phyloP scores from a whole-genome alignment of 306 rosid species.

The barrel medic (Medicago truncatula) region DNA sequence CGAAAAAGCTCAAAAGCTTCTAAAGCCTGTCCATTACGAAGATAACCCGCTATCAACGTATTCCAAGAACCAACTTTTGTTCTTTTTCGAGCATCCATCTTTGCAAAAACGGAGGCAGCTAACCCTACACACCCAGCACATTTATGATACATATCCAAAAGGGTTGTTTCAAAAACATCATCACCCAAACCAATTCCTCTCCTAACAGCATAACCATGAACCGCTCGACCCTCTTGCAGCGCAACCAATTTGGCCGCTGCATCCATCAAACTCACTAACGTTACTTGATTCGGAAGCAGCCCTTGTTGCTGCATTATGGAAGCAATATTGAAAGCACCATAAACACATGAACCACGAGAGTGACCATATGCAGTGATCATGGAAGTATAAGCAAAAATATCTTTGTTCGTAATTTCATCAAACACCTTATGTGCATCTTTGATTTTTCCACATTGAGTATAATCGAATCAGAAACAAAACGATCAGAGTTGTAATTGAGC shows the following conservation, averaged over 20 bases:
- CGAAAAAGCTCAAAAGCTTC: slow-evolving; percentile 48
- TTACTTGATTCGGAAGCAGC: slow-evolving; percentile 51
- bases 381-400: slow-evolving; percentile 55
- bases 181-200: slow-evolving; percentile 52
- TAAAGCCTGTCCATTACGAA: slow-evolving; percentile 44
- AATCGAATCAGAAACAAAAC: slow-evolving; percentile 53
- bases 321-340: slow-evolving; percentile 47
- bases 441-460: slow-evolving; percentile 39
- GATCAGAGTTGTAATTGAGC: slow-evolving; percentile 43
- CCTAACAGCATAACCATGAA: slow-evolving; percentile 61
- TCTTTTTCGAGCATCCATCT: slow-evolving; percentile 39
- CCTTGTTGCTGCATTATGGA: slow-evolving; percentile 47
- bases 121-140: slow-evolving; percentile 46
- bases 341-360: slow-evolving; percentile 21
- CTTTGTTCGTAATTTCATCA: slow-evolving; percentile 57
- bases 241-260: slow-evolving; percentile 39
- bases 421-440: slow-evolving; percentile 51
- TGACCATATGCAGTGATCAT: slow-evolving; percentile 58
- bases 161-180: slow-evolving; percentile 57
- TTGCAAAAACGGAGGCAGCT: slow-evolving; percentile 47
- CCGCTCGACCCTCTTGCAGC: slow-evolving; percentile 46
- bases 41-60: slow-evolving; percentile 47
- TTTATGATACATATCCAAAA: slow-evolving; percentile 60
- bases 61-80: slow-evolving; percentile 54
- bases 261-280: slow-evolving; percentile 56